These are phyloP conservation scores for Fusarium tuaranense DNA, from an alignment of 2,329 filamentous ascomycete species.

Conservation along the genomic window DNA sequence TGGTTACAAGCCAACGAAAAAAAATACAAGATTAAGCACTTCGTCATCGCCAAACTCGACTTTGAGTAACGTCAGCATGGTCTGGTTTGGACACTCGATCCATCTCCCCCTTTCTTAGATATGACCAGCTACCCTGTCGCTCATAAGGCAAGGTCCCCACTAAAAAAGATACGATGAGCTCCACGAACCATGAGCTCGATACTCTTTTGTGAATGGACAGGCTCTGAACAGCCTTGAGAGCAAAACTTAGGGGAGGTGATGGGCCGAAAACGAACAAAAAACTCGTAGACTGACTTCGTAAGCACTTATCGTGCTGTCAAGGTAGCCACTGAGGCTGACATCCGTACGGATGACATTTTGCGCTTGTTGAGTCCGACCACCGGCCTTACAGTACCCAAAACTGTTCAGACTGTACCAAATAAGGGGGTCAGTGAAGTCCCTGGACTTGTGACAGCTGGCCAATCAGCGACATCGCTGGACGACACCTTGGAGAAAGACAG, in stretches of 20 bases:
- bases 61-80: not conserved
- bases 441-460: conserved; percentile 27
- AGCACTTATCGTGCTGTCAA: not conserved
- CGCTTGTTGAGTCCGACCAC: not conserved
- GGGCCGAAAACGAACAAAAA: not conserved
- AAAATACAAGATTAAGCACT: conserved; percentile 1
- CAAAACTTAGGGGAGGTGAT: not conserved
- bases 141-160: not conserved
- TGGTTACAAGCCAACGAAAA: conserved; percentile 19
- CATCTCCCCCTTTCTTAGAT: not conserved
- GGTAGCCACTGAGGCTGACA: not conserved
- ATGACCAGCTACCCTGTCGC: not conserved
- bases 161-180: not conserved
- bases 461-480: conserved; percentile 41
- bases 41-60: not conserved
- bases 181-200: not conserved
- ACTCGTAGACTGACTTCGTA: not conserved
- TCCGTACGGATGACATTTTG: not conserved
- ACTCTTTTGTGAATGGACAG: not conserved
- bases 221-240: not conserved
- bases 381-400: not conserved
- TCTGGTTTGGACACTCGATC: not conserved
- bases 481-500: conserved; percentile 44
- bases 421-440: conserved; percentile 5
- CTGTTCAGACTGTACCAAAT: conserved; percentile 3